phyloP scores from a whole-genome alignment of 495 filamentous ascomycete genomes.

The Neurospora sp. region DNA sequence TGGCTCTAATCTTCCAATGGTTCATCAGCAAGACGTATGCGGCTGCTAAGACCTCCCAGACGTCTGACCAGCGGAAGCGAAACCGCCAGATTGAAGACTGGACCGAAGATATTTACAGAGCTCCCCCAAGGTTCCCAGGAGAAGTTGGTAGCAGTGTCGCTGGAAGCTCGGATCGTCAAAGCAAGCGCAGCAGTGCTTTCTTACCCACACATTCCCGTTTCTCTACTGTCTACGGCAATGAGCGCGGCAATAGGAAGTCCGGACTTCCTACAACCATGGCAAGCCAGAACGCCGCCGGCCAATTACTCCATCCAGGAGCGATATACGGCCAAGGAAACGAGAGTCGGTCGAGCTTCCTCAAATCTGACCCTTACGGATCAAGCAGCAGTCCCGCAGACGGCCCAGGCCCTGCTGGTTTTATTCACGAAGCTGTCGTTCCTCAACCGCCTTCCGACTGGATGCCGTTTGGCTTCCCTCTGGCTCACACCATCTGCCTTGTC shows the following conservation, averaged over 20 bases:
- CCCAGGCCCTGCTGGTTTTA: conserved; percentile 81
- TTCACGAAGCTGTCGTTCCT: conserved; percentile 90
- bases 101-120: conserved; percentile 93
- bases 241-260: conserved; percentile 41
- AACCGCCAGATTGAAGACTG: conserved; percentile 96
- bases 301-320: conserved; percentile 57
- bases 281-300: conserved; percentile 77
- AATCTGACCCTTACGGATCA: conserved; percentile 39
- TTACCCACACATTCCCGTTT: conserved; percentile 84
- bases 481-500: conserved; percentile 86
- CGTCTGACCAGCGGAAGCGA: conserved; percentile 63
- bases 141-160: conserved; percentile 53
- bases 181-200: conserved; percentile 73
- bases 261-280: conserved; percentile 84
- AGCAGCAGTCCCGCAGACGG: conserved; percentile 55
- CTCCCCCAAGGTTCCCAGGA: conserved; percentile 63
- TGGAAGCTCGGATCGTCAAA: conserved; percentile 52
- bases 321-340: conserved; percentile 69
- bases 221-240: conserved; percentile 75
- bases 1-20: conserved; percentile 94
- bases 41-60: conserved; percentile 61
- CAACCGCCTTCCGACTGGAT: conserved; percentile 97
- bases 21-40: conserved; percentile 77
- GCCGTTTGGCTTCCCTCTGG: conserved; percentile 90
- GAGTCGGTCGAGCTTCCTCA: conserved; percentile 47